Conservation (phyloP, 2,329 filamentous ascomycete species). For the Beauveria australis region DNA sequence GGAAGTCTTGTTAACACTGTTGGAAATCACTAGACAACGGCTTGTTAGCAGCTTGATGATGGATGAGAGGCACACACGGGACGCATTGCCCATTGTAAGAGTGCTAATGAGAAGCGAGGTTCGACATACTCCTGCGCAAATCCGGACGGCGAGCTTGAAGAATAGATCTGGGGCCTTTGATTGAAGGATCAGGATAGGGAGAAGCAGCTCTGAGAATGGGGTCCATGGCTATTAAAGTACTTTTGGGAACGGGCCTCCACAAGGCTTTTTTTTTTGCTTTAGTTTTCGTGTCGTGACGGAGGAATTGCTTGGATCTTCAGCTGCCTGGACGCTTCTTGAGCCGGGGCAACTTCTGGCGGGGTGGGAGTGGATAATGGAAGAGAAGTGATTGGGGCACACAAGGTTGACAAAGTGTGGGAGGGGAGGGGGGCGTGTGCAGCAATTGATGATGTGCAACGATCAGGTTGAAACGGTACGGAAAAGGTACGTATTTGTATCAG, state of each 20-base stretch:
- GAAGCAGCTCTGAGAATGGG: slow-evolving; percentile 30
- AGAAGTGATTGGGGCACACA: neutral
- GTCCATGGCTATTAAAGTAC: slow-evolving; percentile 34
- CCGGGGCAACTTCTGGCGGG: slow-evolving; percentile 7
- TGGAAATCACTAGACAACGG: slow-evolving; percentile 39
- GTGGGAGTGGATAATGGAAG: slow-evolving; percentile 3
- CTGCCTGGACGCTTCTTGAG: slow-evolving; percentile 12
- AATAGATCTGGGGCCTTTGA: slow-evolving; percentile 32
- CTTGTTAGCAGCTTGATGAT: slow-evolving; percentile 14
- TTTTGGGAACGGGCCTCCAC: slow-evolving; percentile 11
- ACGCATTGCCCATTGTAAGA: neutral
- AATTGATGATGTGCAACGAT: neutral
- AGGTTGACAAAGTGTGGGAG: neutral
- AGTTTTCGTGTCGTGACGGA: slow-evolving; percentile 11
- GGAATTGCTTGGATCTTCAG: slow-evolving; percentile 12
- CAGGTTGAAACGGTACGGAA: slow-evolving; percentile 9
- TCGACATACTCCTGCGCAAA: slow-evolving; percentile 34
- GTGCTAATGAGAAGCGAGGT: slow-evolving; percentile 7
- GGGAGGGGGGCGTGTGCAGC: slow-evolving; percentile 9
- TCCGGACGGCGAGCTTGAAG: slow-evolving; percentile 28
- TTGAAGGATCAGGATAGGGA: slow-evolving; percentile 30
- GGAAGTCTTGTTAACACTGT: slow-evolving; percentile 78
- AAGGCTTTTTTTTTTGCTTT: slow-evolving; percentile 7
- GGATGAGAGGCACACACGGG: neutral
- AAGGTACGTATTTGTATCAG: neutral